Evolutionary conservation across 768 basidiomycete genomes (phyloP), one percentile per base, ranked within the genome.

Genomic region (Daedalea quercina): DNA sequence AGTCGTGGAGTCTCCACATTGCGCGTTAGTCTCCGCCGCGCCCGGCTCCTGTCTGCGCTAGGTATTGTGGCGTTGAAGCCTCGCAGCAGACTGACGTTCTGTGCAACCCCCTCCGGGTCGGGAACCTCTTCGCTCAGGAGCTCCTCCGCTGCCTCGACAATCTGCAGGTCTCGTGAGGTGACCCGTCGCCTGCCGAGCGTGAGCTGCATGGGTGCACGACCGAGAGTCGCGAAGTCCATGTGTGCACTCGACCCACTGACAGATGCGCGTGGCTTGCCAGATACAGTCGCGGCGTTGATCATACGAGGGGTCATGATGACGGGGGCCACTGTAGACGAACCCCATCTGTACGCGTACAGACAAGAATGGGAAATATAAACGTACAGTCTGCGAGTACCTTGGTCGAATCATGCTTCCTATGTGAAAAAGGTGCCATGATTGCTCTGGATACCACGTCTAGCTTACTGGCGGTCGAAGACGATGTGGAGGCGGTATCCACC

Each of bases 11-110:
- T 79, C 2, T 91, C 87, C 13, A 90, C 80, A 59, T 84, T 88
- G 54, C 94, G 76, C 69, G 88, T 81, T 66, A 90, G 85, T 53
- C 92, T 70, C 57, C 94, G 70, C 54, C 93, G 75, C 13, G 81
- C 74, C 56, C 87, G 84, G 50, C 90, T 78, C 64, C 83, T 79
- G 59, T 92, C 87, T 35, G 94, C 81, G 63, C 87, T 89, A 12
- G 95, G 95, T 41, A 96, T 88, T 1, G 95, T 97, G 17, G 95
- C 95, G 62, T 90, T 87, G 69, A 97, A 98, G 0, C 95, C 95
- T 43, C 87, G 82, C 40, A 96, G 71, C 31, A 98, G 75, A 61
- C 89, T 90, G 47, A 94, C 84, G 61, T 82, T 79, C 15, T 78
- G 76, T 3, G 85, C 85, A 26, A 85, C 75, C 35, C 82, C 85